phyloP scores from a whole-genome alignment of 1,284 basidiomycete species.

The Ceratobasidium papillatum region DNA sequence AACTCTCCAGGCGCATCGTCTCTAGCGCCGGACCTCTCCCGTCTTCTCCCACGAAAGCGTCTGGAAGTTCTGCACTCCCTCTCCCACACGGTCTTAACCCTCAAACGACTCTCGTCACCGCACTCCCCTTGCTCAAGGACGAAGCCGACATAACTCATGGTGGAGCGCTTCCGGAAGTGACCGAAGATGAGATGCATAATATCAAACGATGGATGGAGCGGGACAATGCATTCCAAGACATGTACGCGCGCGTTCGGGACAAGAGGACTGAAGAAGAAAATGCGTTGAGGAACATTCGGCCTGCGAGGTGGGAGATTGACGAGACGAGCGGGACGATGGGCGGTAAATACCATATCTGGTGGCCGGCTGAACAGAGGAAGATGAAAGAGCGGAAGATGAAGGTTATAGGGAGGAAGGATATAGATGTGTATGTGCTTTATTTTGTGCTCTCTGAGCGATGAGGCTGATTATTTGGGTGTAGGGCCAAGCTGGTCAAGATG shows the following conservation, averaged over 20 bases:
- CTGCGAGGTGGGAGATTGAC: constrained; percentile 51
- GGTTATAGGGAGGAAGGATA: constrained; percentile 64
- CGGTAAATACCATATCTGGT: constrained; percentile 69
- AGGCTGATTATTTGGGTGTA: constrained; percentile 13
- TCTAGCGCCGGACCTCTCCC: constrained; percentile 48
- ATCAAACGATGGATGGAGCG: constrained; percentile 63
- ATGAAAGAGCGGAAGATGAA: constrained; percentile 62
- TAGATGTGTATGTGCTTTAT: constrained; percentile 66
- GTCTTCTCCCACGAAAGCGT: constrained; percentile 49
- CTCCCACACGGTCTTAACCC: constrained; percentile 62
- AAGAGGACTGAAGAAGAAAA: constrained; percentile 51
- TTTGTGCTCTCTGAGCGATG: constrained; percentile 7
- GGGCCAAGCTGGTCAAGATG: constrained; percentile 13
- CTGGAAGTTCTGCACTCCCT: constrained; percentile 52
- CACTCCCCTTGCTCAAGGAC: constrained; percentile 61
- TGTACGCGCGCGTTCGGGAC: constrained; percentile 51
- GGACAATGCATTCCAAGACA: constrained; percentile 59
- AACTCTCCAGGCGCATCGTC: constrained; percentile 45
- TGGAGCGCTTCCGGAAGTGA: constrained; percentile 64
- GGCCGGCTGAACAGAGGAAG: constrained; percentile 63
- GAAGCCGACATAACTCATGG: constrained; percentile 58
- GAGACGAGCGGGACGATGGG: constrained; percentile 12
- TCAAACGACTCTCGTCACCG: constrained; percentile 68
- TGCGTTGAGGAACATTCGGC: constrained; percentile 50
- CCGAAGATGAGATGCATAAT: constrained; percentile 57